Evolutionary conservation across 495 filamentous ascomycete species (phyloP).

Genomic region (Immersiella caudata): DNA sequence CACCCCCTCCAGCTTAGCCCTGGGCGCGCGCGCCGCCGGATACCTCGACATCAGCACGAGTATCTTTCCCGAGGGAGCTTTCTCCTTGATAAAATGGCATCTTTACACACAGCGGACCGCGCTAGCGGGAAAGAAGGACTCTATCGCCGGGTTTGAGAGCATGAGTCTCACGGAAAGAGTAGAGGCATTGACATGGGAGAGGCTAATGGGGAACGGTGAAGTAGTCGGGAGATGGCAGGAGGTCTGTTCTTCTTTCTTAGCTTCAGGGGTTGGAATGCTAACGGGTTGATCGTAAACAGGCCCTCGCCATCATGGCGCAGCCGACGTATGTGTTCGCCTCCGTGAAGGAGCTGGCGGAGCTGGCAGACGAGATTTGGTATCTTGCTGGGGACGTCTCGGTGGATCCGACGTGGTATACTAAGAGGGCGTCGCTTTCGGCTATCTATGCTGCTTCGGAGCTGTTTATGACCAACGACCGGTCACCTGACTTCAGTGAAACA

Average conservation of each 20-base stretch:
- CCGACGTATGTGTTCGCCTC: conserved; percentile 75
- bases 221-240: conserved; percentile 81
- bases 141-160: conserved; percentile 31
- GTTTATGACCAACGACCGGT: conserved; percentile 87
- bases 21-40: conserved; percentile 78
- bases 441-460: conserved; percentile 87
- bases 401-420: conserved; percentile 89
- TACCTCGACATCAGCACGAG: conserved; percentile 86
- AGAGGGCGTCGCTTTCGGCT: conserved; percentile 72
- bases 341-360: conserved; percentile 72
- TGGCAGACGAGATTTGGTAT: conserved; percentile 85
- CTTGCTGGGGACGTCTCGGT: conserved; percentile 81
- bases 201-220: conserved; percentile 70
- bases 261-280: background rate
- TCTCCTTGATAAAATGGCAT: conserved; percentile 82
- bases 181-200: conserved; percentile 65
- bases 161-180: conserved; percentile 59
- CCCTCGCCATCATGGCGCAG: conserved; percentile 85
- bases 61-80: conserved; percentile 75
- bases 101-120: conserved; percentile 63
- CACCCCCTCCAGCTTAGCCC: conserved; percentile 66
- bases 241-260: conserved; percentile 50
- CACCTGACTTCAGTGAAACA: conserved; percentile 68
- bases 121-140: conserved; percentile 36
- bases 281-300: conserved; percentile 51